Evolutionary conservation across 1,139 yeast genomes (phyloP).

Genomic region (Hyphopichia pseudoburtonii): DNA sequence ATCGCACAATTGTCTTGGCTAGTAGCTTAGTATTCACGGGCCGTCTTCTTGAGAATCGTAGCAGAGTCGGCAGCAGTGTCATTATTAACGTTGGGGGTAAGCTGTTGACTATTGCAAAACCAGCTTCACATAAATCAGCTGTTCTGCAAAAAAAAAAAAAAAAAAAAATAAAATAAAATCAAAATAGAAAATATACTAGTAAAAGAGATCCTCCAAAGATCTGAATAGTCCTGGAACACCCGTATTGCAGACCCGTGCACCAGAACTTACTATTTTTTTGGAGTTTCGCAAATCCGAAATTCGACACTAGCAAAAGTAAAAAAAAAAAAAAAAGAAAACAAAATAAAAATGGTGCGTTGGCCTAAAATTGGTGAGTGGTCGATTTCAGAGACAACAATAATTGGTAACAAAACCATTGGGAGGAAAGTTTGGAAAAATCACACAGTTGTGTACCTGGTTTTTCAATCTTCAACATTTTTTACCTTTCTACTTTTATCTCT

Average conservation of each 20-base stretch:
- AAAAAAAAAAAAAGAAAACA: background rate
- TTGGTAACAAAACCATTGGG: background rate
- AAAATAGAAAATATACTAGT: no score
- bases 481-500: no score
- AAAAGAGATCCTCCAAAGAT: no score
- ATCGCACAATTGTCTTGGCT: background rate
- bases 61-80: no score
- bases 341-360: conserved; percentile 7
- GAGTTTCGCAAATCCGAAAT: background rate
- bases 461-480: no score
- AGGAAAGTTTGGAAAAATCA: background rate
- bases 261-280: background rate
- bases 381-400: background rate
- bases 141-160: background rate
- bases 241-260: background rate
- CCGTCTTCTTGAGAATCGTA: no score
- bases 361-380: conserved; percentile 1
- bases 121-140: no score
- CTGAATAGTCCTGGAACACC: no score
- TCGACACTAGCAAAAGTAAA: background rate
- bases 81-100: no score
- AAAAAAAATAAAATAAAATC: no score
- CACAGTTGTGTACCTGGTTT: no score
- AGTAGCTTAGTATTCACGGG: background rate
- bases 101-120: no score